Percentiles rank a stretch among this genome's conserved stretches.
Conservation (phyloP, 345 rosid genomes). For the Corchorus capsularis region DNA sequence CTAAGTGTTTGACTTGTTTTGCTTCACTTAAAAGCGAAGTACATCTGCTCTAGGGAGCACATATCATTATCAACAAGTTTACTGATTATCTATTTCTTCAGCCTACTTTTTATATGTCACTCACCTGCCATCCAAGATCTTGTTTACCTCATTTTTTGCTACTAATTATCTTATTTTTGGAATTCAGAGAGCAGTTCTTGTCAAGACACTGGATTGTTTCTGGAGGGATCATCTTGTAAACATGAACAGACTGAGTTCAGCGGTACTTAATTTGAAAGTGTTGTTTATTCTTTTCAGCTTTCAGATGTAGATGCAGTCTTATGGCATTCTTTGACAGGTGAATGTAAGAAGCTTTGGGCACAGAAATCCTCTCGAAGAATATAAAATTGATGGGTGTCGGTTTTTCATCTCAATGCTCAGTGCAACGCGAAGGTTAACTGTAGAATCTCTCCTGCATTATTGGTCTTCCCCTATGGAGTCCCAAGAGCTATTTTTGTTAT, state of each 20-base stretch:
- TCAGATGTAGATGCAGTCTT: conserved; percentile 26
- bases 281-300: background rate
- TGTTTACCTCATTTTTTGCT: background rate
- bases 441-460: conserved; percentile 74
- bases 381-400: conserved; percentile 92
- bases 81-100: background rate
- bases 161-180: conserved; percentile 15
- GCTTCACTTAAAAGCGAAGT: background rate
- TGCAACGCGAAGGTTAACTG: conserved; percentile 81
- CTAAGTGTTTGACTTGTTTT: background rate
- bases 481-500: conserved; percentile 52
- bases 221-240: conserved; percentile 96
- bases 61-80: background rate
- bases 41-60: background rate
- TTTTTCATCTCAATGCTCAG: conserved; percentile 97
- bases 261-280: conserved; percentile 46
- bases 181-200: conserved; percentile 80
- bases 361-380: conserved; percentile 97
- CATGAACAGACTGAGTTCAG: conserved; percentile 92
- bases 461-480: conserved; percentile 87
- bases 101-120: background rate
- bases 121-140: background rate
- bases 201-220: conserved; percentile 81
- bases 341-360: conserved; percentile 94
- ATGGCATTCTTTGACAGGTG: conserved; percentile 49